Base-by-base conservation (phyloP, 768 basidiomycete genomes). In the Mycena vitilis region DNA sequence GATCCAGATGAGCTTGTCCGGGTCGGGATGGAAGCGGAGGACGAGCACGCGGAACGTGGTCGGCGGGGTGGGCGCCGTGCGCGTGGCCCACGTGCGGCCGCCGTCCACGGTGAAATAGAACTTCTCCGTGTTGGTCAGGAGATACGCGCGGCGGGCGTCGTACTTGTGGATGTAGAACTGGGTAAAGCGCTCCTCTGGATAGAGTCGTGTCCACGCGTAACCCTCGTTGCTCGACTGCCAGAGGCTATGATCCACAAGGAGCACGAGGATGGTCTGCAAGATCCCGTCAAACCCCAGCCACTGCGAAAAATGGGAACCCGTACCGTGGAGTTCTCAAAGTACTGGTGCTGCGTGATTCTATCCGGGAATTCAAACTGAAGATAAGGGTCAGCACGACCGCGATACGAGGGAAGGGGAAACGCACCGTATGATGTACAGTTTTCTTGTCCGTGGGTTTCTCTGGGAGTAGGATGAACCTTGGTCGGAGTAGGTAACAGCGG, bases 201-300 rank as follows among this genome's bases (percentile, higher is more conserved):
- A 81, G 12, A 91, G 83, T 68, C 89, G 90, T 55, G 85, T 84
- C 96, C 96, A 99, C 0, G 90, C 89, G 79, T 94, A 95, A 1
- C 97, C 97, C 78, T 99, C 96, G 76, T 95, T 98, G 73, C 87
- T 88, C 1, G 95, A 97, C 81, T 98, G 96, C 95, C 95, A 98
- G 58, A 98, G 83, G 0, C 87, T 85, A 67, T 88, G 80, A 74
- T 98, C 95, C 0, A 76, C 75, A 2, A 98, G 85, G 7, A 93
- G 90, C 48, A 94, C 89, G 45, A 99, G 88, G 63, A 98, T 86
- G 0, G 95, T 95, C 87, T 94, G 0, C 69, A 60, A 52, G 42
- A 40, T n/a, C 18, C n/a, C 68, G 63, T 76, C 49, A 66, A 54
- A 47, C 15, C 36, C 36, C n/a, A 38, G 25, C 30, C 22, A 16